phyloP scores from a whole-genome alignment of 192 early-diverging fungal genomes.

The Coemansia umbellata region DNA sequence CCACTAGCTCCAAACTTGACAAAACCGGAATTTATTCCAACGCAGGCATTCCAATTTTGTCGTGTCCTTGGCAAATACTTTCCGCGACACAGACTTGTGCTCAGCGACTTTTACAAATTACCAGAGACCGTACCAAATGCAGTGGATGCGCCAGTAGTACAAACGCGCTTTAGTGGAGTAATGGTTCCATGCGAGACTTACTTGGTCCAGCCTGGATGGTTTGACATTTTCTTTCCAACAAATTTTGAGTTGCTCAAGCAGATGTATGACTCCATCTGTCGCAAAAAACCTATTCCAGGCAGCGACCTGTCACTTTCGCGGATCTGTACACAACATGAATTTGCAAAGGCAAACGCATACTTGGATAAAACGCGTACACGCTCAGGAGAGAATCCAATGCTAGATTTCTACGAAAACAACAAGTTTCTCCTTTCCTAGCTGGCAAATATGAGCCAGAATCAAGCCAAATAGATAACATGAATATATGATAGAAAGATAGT shows the following conservation, averaged over 20 bases:
- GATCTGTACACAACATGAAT: conserved; percentile 68
- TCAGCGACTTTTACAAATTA: conserved; percentile 85
- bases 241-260: conserved; percentile 83
- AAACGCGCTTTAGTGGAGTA: conserved; percentile 80
- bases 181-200: conserved; percentile 97
- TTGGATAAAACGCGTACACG: conserved; percentile 68
- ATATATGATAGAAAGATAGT: too few relatives aligned
- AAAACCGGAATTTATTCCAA: conserved; percentile 84
- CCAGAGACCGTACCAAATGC: conserved; percentile 77
- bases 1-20: conserved; percentile 89
- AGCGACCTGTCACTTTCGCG: conserved; percentile 23
- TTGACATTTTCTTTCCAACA: conserved; percentile 99
- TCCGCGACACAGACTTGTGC: conserved; percentile 78
- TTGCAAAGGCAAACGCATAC: conserved; percentile 74
- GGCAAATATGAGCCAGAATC: not conserved
- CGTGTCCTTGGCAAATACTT: conserved; percentile 76
- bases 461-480: not conserved
- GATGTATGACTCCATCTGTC: conserved; percentile 71
- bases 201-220: conserved; percentile 96
- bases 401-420: conserved; percentile 92
- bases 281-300: conserved; percentile 20
- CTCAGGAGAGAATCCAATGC: conserved; percentile 92
- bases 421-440: conserved; percentile 56
- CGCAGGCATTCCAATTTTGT: conserved; percentile 70
- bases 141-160: conserved; percentile 87